Conservation (phyloP, 768 basidiomycete genomes). For the Suillus subaureus region DNA sequence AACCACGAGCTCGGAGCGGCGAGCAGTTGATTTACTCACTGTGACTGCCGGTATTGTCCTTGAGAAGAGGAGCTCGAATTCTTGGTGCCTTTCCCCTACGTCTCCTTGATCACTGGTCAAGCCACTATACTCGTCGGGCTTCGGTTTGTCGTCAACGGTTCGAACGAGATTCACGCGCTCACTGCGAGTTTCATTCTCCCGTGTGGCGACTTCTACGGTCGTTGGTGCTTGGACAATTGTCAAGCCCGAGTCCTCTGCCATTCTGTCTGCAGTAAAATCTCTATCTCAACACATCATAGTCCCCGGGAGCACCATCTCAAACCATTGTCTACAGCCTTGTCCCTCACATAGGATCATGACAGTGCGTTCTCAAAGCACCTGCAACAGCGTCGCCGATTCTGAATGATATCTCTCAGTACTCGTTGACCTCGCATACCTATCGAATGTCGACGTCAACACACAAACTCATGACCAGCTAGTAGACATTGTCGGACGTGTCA, state of each 20-base stretch:
- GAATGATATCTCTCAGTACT: conserved; percentile 98
- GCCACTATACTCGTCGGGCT: too few species aligned
- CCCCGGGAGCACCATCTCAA: conserved; percentile 56
- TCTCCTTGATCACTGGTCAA: too few species aligned
- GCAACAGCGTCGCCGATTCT: conserved; percentile 88
- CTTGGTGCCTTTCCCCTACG: too few species aligned
- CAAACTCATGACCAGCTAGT: conserved; percentile 84
- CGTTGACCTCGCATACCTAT: conserved; percentile 87
- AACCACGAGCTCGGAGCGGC: background rate
- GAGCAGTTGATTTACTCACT: background rate
- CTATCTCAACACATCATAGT: conserved; percentile 54
- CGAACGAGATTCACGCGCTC: too few species aligned
- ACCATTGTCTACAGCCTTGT: conserved; percentile 86
- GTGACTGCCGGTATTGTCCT: background rate
- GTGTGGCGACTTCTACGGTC: too few species aligned
- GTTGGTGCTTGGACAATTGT: conserved; percentile 49
- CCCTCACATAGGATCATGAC: conserved; percentile 75
- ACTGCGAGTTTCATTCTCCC: too few species aligned
- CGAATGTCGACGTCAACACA: conserved; percentile 74
- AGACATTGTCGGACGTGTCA: conserved; percentile 84
- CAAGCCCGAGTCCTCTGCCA: conserved; percentile 49
- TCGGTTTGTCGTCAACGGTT: too few species aligned
- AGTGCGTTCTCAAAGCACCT: conserved; percentile 84
- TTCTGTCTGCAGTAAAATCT: conserved; percentile 59
- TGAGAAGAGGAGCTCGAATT: too few species aligned